These are phyloP conservation scores for Sapria himalayana DNA, from an alignment of 345 rosid genomes.

Conservation along the genomic window DNA sequence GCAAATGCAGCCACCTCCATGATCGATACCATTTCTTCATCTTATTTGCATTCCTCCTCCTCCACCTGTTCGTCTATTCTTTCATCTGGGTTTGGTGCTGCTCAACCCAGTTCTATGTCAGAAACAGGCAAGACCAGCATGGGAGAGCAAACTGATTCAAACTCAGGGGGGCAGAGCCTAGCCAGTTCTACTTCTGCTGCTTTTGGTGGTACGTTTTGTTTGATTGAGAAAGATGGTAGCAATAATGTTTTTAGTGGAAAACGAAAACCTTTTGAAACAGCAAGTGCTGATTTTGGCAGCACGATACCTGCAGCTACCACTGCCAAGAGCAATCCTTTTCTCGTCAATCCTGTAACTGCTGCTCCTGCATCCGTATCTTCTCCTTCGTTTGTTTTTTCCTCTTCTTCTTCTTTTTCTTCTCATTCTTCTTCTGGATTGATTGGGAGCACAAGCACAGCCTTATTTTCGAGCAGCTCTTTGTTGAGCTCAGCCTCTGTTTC, in stretches of 20 bases:
- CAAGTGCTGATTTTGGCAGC: slow-evolving; percentile 12
- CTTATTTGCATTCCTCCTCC: slow-evolving; percentile 18
- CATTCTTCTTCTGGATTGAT: slow-evolving; percentile 26
- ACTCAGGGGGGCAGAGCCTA: slow-evolving; percentile 14
- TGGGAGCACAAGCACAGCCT: slow-evolving; percentile 22
- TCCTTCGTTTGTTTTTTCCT: slow-evolving; percentile 27
- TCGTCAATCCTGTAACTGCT: slow-evolving; percentile 29
- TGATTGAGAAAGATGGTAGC: slow-evolving; percentile 17
- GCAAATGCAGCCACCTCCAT: slow-evolving; percentile 9
- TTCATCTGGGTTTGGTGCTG: slow-evolving; percentile 22
- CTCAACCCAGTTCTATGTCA: slow-evolving; percentile 17
- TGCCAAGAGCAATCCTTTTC: slow-evolving; percentile 12
- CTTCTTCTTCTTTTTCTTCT: slow-evolving; percentile 24
- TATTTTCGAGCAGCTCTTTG: slow-evolving; percentile 23
- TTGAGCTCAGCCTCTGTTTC: slow-evolving; percentile 31
- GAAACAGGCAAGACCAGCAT: slow-evolving; percentile 12
- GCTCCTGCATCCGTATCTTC: slow-evolving; percentile 25
- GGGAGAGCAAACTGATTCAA: slow-evolving; percentile 19
- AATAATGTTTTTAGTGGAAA: slow-evolving; percentile 10
- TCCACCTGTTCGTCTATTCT: slow-evolving; percentile 17
- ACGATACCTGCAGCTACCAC: slow-evolving; percentile 14
- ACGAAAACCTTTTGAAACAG: slow-evolving; percentile 7
- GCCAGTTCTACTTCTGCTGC: slow-evolving; percentile 14
- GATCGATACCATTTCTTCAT: slow-evolving; percentile 8
- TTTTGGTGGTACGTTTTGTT: slow-evolving; percentile 21